Evolutionary conservation across 495 filamentous ascomycete species (phyloP).

Genomic region (Penicillium ochrochloron): DNA sequence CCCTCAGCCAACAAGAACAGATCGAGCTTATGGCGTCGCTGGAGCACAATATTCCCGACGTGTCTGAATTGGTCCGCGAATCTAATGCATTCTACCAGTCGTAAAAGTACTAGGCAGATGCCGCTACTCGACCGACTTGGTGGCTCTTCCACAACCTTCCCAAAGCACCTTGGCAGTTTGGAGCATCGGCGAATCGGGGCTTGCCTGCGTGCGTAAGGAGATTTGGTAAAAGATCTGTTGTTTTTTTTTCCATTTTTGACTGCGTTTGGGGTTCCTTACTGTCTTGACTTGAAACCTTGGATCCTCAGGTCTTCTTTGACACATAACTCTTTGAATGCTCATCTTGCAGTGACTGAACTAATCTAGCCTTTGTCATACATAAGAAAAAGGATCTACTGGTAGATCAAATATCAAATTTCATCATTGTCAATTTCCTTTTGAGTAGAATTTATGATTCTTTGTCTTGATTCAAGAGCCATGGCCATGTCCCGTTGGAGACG

Average conservation of each 20-base stretch:
- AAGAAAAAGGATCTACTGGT: conserved; percentile 5
- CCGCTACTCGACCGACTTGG: neutral
- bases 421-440: neutral
- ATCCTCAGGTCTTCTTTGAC: conserved; percentile 15
- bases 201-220: conserved; percentile 3
- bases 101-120: conserved; percentile 17
- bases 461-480: neutral
- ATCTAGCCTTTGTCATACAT: neutral
- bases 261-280: conserved; percentile 9
- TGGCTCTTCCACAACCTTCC: neutral
- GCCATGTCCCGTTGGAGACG: neutral
- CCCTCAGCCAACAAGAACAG: conserved; percentile 72
- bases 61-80: conserved; percentile 56
- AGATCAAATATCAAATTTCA: neutral
- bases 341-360: conserved; percentile 5
- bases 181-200: conserved; percentile 8
- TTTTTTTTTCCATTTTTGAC: neutral
- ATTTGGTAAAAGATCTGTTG: conserved; percentile 5
- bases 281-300: conserved; percentile 11
- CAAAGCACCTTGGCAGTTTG: neutral
- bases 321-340: conserved; percentile 19
- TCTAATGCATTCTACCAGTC: conserved; percentile 65
- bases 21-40: conserved; percentile 69
- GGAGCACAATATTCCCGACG: conserved; percentile 63
- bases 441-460: neutral